Evolutionary conservation across 2,329 filamentous ascomycete species (phyloP).

Genomic region (Epichloe sp.): DNA sequence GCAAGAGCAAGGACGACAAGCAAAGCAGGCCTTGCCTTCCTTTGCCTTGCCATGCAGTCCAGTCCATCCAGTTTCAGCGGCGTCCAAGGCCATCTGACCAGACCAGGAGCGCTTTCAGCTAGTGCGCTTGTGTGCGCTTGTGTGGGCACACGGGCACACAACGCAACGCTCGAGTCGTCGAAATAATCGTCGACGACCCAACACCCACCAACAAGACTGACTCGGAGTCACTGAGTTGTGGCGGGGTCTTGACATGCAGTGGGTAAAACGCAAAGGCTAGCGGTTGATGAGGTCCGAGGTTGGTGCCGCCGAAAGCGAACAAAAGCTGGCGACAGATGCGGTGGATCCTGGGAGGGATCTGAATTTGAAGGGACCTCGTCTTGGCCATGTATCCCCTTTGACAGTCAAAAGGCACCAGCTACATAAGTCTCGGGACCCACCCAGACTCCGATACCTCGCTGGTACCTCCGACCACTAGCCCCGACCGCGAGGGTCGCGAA

Average conservation of each 20-base stretch:
- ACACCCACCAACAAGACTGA: not conserved
- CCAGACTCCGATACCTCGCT: no score
- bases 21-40: no score
- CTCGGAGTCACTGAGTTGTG: slow-evolving; percentile 3
- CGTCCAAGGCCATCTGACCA: not conserved
- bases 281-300: not conserved
- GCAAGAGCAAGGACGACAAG: not conserved
- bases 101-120: not conserved
- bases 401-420: no score
- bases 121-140: not conserved
- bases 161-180: no score
- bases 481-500: no score
- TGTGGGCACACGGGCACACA: no score
- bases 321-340: not conserved
- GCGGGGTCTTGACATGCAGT: not conserved
- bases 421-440: no score
- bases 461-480: no score
- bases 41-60: not conserved
- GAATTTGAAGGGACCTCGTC: no score
- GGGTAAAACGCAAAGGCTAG: slow-evolving; percentile 1
- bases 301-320: slow-evolving; percentile 1
- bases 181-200: no score
- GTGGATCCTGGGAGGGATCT: not conserved
- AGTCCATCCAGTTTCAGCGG: not conserved
- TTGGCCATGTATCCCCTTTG: no score